phyloP scores from a whole-genome alignment of 495 filamentous ascomycete genomes.

The Penicillium malachiteum region DNA sequence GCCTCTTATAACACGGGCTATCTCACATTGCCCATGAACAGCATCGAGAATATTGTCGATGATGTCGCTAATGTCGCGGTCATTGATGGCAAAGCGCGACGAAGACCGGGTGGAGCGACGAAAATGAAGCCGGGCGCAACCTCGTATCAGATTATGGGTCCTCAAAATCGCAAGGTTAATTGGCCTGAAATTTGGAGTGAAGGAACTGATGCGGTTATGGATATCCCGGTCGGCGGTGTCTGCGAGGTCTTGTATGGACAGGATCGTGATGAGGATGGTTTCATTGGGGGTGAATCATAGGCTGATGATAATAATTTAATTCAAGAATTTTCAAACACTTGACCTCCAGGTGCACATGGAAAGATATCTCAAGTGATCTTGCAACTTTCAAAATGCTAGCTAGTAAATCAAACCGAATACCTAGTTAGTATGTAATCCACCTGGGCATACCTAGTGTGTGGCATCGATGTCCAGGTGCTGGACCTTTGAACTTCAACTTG shows the following conservation, averaged over 20 bases:
- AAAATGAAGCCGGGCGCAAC: slow-evolving; percentile 48
- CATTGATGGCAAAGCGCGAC: slow-evolving; percentile 68
- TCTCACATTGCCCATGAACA: slow-evolving; percentile 76
- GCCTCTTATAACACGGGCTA: slow-evolving; percentile 88
- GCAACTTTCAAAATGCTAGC: too few relatives aligned
- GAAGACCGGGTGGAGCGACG: slow-evolving; percentile 44
- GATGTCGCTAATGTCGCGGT: slow-evolving; percentile 82
- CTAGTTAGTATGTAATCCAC: too few relatives aligned
- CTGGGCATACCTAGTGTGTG: too few relatives aligned
- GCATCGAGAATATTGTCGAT: slow-evolving; percentile 89
- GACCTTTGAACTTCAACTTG: too few relatives aligned
- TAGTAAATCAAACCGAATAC: too few relatives aligned
- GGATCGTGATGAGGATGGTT: slow-evolving; percentile 38
- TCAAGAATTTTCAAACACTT: too few relatives aligned
- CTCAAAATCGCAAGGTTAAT: slow-evolving; percentile 50
- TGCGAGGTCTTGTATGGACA: slow-evolving; percentile 74
- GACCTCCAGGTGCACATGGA: too few relatives aligned
- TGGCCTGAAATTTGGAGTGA: slow-evolving; percentile 86
- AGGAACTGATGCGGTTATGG: slow-evolving; percentile 96
- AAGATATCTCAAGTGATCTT: too few relatives aligned
- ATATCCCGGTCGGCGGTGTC: slow-evolving; percentile 94
- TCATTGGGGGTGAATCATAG: slow-evolving; percentile 9
- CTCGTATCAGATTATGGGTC: slow-evolving; percentile 48
- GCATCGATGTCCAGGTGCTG: too few relatives aligned
- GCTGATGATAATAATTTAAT: too few relatives aligned